Base-by-base conservation (phyloP, 768 basidiomycete genomes). In the Tephrocybe rancida region DNA sequence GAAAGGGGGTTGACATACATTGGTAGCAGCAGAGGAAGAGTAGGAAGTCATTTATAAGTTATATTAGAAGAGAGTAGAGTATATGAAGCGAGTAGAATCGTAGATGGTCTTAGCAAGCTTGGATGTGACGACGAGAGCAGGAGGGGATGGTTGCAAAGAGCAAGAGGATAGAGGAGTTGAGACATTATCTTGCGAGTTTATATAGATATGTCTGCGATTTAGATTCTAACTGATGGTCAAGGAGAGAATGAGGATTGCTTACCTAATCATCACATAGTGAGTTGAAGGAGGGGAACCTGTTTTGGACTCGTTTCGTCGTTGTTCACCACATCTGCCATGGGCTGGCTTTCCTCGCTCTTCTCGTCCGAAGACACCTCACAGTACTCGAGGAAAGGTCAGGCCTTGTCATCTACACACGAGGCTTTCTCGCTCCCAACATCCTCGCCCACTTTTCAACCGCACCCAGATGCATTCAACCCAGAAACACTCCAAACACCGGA, bases 401-500 rank as follows among this genome's bases (percentile, higher is more conserved):
- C 88, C 25, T 82, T 94, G 59, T 83, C 82, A 27, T 84, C 84
- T 14, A 95, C 93, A 5, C 84, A 88, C 65, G 92, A 95, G 67
- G 92, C 94, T 57, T 95, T 95, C 72, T 88, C 90, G 44, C 77
- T 96, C 29, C 90, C 91, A 41, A 84, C 84, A 3, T 82, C 85
- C 22, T 88, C 89, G 22, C 88, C 88, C 14, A 73, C 73, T 50
- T 73, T 77, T 55, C 58, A 72, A 44, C 53, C 79, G 27, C 83
- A 83, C 63, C 80, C 81, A 21, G 85, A 85, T 63, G 75, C 81
- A 14, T 87, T 84, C 75, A 80, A 76, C 58, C 71, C 81, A 54
- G 82, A 84, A 54, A 69, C 80, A 30, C 72, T 81, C 5, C 70
- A 70, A 27, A 75, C 80, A 11, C 78, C 82, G 48, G 81, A 82